These are phyloP conservation scores for Isoetes engelmannii DNA, from an alignment of 83 land plant genomes.

Conservation along the genomic window DNA sequence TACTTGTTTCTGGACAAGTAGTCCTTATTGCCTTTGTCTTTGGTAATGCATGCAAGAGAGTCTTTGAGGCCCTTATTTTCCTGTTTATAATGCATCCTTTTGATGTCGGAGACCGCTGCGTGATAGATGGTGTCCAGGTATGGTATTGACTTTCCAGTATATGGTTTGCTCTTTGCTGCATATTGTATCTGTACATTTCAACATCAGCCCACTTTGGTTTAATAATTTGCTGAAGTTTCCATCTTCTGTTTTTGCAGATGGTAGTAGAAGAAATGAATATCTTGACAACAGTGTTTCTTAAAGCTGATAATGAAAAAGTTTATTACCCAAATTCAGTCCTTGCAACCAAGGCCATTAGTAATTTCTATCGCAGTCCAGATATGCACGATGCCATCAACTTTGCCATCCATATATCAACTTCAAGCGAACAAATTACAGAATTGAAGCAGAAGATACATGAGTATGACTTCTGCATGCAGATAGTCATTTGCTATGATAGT, in stretches of 20 bases:
- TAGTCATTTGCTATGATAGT: too few relatives aligned
- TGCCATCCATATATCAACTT: constrained; percentile 49
- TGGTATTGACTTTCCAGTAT: too few relatives aligned
- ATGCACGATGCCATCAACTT: constrained; percentile 70
- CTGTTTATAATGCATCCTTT: constrained; percentile 69
- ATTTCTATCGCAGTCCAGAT: constrained; percentile 80
- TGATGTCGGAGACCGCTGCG: constrained; percentile 62
- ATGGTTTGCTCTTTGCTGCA: too few relatives aligned
- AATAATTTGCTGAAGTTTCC: too few relatives aligned
- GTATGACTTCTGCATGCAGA: constrained; percentile 26
- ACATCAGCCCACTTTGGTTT: too few relatives aligned
- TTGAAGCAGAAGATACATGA: constrained; percentile 49
- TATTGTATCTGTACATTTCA: too few relatives aligned
- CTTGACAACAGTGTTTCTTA: constrained; percentile 68
- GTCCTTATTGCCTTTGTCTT: constrained; percentile 51
- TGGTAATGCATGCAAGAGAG: constrained; percentile 58
- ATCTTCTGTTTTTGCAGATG: constrained; percentile 36
- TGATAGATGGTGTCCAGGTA: constrained; percentile 53
- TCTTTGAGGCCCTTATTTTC: constrained; percentile 64
- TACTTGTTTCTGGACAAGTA: constrained; percentile 47
- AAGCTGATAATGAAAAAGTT: constrained; percentile 64
- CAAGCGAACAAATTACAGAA: constrained; percentile 46
- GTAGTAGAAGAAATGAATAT: constrained; percentile 94
- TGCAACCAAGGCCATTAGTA: constrained; percentile 71
- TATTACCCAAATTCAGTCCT: constrained; percentile 82